Conservation (phyloP, 2,329 filamentous ascomycete species). For the Verticillium zaregamsianum region DNA sequence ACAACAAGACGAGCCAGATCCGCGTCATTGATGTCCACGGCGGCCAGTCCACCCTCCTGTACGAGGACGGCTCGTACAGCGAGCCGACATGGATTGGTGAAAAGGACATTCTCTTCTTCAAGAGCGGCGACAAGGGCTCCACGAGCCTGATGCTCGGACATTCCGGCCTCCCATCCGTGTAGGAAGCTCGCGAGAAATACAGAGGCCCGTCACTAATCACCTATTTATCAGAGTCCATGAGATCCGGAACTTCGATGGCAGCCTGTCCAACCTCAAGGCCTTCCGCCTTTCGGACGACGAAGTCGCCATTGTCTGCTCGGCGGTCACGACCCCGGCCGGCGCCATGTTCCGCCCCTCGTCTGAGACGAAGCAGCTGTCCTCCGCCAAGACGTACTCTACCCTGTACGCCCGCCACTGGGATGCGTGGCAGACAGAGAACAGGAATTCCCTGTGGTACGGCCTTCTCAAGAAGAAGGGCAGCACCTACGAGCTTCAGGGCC, state of each 20-base stretch:
- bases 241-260: constrained; percentile 45
- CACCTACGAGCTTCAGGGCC: constrained; percentile 35
- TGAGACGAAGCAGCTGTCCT: constrained; percentile 55
- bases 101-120: constrained; percentile 55
- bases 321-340: constrained; percentile 64
- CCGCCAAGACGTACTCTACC: constrained; percentile 67
- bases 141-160: constrained; percentile 41
- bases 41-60: constrained; percentile 62
- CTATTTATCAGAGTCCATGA: constrained; percentile 22
- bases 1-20: constrained; percentile 65
- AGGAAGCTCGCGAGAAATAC: constrained; percentile 13
- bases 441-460: constrained; percentile 70
- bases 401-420: constrained; percentile 85
- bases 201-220: constrained; percentile 12
- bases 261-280: constrained; percentile 55
- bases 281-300: constrained; percentile 45
- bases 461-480: constrained; percentile 44
- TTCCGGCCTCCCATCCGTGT: constrained; percentile 33
- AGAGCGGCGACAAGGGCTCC: constrained; percentile 40
- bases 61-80: constrained; percentile 58
- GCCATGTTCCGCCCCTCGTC: constrained; percentile 62
- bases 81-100: constrained; percentile 76
- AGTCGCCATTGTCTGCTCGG: constrained; percentile 55
- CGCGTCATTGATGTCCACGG: constrained; percentile 66
- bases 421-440: constrained; percentile 64